Evolutionary conservation across 768 basidiomycete genomes (phyloP).

Genomic region (Suillus subalutaceus): DNA sequence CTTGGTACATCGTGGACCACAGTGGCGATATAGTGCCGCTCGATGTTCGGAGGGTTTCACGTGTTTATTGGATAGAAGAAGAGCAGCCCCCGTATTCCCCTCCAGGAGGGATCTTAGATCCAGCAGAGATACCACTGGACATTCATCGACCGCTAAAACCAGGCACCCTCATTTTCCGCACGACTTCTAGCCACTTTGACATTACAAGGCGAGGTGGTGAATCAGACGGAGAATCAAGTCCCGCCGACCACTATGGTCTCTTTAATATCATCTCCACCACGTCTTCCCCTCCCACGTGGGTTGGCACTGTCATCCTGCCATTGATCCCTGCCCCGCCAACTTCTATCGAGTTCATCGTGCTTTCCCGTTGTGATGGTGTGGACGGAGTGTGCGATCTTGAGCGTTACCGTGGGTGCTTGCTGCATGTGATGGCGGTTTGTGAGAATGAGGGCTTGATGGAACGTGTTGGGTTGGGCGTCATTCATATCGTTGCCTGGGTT

Average conservation of each 20-base stretch:
- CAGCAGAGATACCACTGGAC: constrained; percentile 3
- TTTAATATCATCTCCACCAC: constrained; percentile 17
- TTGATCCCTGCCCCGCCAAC: constrained; percentile 10
- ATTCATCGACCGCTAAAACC: constrained; percentile 11
- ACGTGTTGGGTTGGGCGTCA: constrained; percentile 24
- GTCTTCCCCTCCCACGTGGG: neutral
- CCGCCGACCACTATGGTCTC: constrained; percentile 9
- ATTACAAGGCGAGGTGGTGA: constrained; percentile 8
- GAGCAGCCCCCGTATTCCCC: constrained; percentile 11
- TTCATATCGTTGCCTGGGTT: constrained; percentile 23
- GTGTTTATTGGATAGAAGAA: neutral
- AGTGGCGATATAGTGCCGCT: constrained; percentile 14
- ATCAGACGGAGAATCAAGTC: neutral
- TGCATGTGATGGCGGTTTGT: constrained; percentile 28
- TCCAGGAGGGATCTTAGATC: neutral
- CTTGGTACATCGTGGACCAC: constrained; percentile 22
- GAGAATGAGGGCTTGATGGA: constrained; percentile 17
- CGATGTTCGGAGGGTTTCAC: constrained; percentile 16
- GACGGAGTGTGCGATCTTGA: constrained; percentile 10
- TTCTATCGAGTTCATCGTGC: constrained; percentile 21
- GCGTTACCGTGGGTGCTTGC: constrained; percentile 16
- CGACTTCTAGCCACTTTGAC: constrained; percentile 18
- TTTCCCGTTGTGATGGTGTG: constrained; percentile 17
- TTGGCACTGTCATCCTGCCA: constrained; percentile 23
- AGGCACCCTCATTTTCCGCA: constrained; percentile 29